A percentile compares a stretch with the other conserved stretches of the same genome.
Evolutionary conservation across 2,329 filamentous ascomycete species (phyloP).

Genomic region (Trichoderma atroviride): DNA sequence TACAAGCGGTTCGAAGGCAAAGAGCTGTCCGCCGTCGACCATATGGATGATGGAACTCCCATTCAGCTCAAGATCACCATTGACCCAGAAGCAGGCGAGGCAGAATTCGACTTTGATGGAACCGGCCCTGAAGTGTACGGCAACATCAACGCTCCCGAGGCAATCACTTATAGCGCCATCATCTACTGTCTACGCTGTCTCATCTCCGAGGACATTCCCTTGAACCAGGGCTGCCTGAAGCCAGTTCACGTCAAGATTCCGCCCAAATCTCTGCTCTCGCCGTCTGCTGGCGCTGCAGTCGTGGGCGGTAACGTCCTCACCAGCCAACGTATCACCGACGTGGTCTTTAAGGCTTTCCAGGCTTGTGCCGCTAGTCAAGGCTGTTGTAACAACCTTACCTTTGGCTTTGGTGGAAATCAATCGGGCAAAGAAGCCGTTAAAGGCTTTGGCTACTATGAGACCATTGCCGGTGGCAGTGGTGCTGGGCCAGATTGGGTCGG

Average conservation of each 20-base stretch:
- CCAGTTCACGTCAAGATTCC: slow-evolving; percentile 77
- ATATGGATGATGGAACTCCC: slow-evolving; percentile 83
- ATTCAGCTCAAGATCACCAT: slow-evolving; percentile 76
- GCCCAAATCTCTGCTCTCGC: slow-evolving; percentile 71
- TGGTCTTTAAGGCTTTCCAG: slow-evolving; percentile 68
- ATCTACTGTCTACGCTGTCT: slow-evolving; percentile 83
- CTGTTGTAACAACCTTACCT: slow-evolving; percentile 82
- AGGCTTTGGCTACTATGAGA: slow-evolving; percentile 62
- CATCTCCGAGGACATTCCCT: slow-evolving; percentile 78
- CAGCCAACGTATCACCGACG: slow-evolving; percentile 49
- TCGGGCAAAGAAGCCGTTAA: slow-evolving; percentile 42
- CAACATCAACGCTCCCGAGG: slow-evolving; percentile 80
- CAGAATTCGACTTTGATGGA: slow-evolving; percentile 77
- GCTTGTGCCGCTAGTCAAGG: slow-evolving; percentile 80
- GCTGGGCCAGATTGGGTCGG: slow-evolving; percentile 61
- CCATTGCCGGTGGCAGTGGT: slow-evolving; percentile 64
- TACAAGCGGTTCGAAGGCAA: slow-evolving; percentile 70
- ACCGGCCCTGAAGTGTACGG: slow-evolving; percentile 80
- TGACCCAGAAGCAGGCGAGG: slow-evolving; percentile 72
- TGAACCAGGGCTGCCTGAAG: slow-evolving; percentile 80
- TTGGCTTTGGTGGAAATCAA: slow-evolving; percentile 65
- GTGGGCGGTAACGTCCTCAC: slow-evolving; percentile 76
- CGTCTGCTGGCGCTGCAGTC: slow-evolving; percentile 75
- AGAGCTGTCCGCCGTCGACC: slow-evolving; percentile 71
- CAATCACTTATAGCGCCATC: slow-evolving; percentile 82